Conservation (phyloP, 2,329 filamentous ascomycete species). For the Leptosphaerulina australis region DNA sequence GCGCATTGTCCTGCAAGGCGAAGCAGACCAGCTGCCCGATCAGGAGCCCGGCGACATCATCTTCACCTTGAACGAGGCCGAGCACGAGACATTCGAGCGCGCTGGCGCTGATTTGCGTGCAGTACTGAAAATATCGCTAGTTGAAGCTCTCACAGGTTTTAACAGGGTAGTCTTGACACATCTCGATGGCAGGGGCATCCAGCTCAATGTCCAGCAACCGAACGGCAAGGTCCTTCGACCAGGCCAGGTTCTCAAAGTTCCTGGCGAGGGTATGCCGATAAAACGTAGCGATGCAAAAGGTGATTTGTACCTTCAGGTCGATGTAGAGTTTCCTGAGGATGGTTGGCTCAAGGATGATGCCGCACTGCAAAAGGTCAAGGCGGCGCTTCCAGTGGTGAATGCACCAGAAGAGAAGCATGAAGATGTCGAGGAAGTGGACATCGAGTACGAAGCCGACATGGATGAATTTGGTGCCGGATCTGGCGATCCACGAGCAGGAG, state of each 20-base stretch:
- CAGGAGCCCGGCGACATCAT: constrained; percentile 91
- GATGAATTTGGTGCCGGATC: constrained; percentile 81
- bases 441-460: constrained; percentile 80
- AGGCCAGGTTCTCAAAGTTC: constrained; percentile 81
- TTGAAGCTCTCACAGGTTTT: constrained; percentile 87
- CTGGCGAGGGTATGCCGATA: constrained; percentile 91
- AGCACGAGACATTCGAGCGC: constrained; percentile 81
- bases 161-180: constrained; percentile 89
- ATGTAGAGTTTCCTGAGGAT: constrained; percentile 86
- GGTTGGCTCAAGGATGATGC: constrained; percentile 77
- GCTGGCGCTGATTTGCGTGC: constrained; percentile 84
- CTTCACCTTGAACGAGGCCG: constrained; percentile 82
- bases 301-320: constrained; percentile 84
- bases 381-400: constrained; percentile 71
- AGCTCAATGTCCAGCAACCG: constrained; percentile 73
- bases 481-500: constrained; percentile 68
- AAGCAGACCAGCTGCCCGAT: constrained; percentile 90
- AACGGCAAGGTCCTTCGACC: constrained; percentile 80
- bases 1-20: constrained; percentile 85
- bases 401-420: constrained; percentile 65
- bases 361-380: constrained; percentile 71
- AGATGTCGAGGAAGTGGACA: constrained; percentile 83
- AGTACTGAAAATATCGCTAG: constrained; percentile 78
- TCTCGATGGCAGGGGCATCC: constrained; percentile 89
- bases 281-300: constrained; percentile 85